A percentile compares a stretch with the other conserved stretches of the same genome.
Evolutionary conservation across 257 asterid genomes (phyloP).

Genomic region (Solanum commersonii): DNA sequence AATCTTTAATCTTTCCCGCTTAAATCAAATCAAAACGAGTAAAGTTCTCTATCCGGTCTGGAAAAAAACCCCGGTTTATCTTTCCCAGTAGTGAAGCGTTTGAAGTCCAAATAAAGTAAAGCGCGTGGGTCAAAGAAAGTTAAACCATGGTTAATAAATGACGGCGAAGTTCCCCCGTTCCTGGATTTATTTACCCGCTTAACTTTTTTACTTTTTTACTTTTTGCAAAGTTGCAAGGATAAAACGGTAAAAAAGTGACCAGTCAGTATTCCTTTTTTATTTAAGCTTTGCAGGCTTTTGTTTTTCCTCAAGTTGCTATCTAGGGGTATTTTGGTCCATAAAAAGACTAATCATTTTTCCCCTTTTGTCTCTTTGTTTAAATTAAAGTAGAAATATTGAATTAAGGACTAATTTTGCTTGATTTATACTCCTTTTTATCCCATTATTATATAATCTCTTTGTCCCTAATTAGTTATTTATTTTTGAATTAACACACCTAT

Average conservation of each 20-base stretch:
- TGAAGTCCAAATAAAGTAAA: background rate
- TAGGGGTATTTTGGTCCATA: constrained; percentile 4
- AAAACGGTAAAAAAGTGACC: background rate
- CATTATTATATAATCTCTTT: no score
- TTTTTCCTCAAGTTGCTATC: background rate
- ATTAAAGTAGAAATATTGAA: background rate
- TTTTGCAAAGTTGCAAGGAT: constrained; percentile 6
- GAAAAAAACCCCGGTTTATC: background rate
- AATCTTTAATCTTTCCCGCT: background rate
- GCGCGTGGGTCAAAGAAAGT: constrained; percentile 2
- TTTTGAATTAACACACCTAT: no score
- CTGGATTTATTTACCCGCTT: background rate
- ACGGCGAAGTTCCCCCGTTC: constrained; percentile 7
- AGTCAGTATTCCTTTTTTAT: background rate
- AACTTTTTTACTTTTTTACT: background rate
- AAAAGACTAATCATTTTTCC: background rate
- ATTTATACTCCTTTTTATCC: no score
- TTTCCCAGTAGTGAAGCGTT: background rate
- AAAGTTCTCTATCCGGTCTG: background rate
- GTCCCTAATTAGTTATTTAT: no score
- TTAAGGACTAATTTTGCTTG: background rate
- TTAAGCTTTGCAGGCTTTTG: background rate
- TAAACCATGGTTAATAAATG: background rate
- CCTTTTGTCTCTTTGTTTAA: background rate
- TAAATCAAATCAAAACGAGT: background rate